Evolutionary conservation across 2,329 filamentous ascomycete species (phyloP).

Genomic region (Ophiostoma sp.): DNA sequence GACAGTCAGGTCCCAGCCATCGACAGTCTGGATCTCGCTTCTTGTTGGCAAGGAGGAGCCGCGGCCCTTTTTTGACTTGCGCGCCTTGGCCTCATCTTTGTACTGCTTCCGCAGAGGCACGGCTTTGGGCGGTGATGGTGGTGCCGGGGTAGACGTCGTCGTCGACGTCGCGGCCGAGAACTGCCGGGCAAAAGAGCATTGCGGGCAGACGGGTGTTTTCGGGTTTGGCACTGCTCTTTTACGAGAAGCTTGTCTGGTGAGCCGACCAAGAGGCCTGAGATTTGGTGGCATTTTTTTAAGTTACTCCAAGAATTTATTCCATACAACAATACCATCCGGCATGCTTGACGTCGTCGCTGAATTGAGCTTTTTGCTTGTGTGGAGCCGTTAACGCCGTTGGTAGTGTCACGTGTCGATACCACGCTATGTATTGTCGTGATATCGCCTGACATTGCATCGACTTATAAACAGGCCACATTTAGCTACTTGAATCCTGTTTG

Average conservation of each 20-base stretch:
- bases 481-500: neutral
- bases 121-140: neutral
- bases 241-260: neutral
- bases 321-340: neutral
- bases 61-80: slow-evolving; percentile 36
- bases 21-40: slow-evolving; percentile 46
- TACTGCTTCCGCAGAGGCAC: slow-evolving; percentile 64
- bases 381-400: neutral
- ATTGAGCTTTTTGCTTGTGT: slow-evolving; percentile 8
- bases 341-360: neutral
- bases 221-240: neutral
- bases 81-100: slow-evolving; percentile 59
- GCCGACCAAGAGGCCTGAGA: neutral
- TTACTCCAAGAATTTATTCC: neutral
- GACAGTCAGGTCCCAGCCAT: slow-evolving; percentile 86
- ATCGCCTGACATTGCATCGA: neutral
- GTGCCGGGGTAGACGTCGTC: neutral
- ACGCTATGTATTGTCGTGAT: neutral
- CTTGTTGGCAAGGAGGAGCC: slow-evolving; percentile 22
- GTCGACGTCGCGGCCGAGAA: slow-evolving; percentile 11
- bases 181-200: slow-evolving; percentile 9
- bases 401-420: neutral
- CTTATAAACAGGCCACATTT: slow-evolving; percentile 11
- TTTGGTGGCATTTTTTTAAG: neutral
- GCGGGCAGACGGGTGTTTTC: neutral